A percentile compares a stretch with the other conserved stretches of the same genome.
Conservation (phyloP, 805 yeast species). For the Maudiozyma serrabonitensis region DNA sequence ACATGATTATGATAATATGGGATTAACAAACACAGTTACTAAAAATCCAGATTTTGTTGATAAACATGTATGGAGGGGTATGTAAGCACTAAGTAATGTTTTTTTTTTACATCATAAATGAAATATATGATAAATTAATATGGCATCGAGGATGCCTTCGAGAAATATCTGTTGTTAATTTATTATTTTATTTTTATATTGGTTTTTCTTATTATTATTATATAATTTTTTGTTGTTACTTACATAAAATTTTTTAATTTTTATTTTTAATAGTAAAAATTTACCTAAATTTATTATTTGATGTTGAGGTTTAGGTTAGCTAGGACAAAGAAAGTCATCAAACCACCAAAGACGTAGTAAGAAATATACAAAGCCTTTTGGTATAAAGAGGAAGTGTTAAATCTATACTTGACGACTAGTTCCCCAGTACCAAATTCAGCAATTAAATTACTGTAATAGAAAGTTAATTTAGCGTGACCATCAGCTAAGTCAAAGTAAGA, state of each 20-base stretch:
- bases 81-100: slow-evolving; percentile 2
- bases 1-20: slow-evolving; percentile 59
- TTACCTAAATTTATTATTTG: background rate
- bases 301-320: slow-evolving; percentile 38
- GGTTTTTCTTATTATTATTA: background rate
- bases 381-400: slow-evolving; percentile 41
- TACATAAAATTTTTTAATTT: background rate
- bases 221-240: background rate
- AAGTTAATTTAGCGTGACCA: slow-evolving; percentile 70
- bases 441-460: slow-evolving; percentile 50
- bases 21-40: slow-evolving; percentile 53
- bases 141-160: no score
- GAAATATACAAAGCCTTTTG: slow-evolving; percentile 62
- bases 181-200: background rate
- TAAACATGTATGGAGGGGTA: slow-evolving; percentile 29
- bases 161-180: background rate
- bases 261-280: no score
- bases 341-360: slow-evolving; percentile 48
- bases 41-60: slow-evolving; percentile 23
- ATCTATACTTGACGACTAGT: slow-evolving; percentile 54
- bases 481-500: slow-evolving; percentile 64
- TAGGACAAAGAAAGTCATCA: slow-evolving; percentile 43
- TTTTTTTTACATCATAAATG: background rate
- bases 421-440: slow-evolving; percentile 55
- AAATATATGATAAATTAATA: no score